Conservation (phyloP, 2,329 filamentous ascomycete genomes). For the Penicillium brasilianum region DNA sequence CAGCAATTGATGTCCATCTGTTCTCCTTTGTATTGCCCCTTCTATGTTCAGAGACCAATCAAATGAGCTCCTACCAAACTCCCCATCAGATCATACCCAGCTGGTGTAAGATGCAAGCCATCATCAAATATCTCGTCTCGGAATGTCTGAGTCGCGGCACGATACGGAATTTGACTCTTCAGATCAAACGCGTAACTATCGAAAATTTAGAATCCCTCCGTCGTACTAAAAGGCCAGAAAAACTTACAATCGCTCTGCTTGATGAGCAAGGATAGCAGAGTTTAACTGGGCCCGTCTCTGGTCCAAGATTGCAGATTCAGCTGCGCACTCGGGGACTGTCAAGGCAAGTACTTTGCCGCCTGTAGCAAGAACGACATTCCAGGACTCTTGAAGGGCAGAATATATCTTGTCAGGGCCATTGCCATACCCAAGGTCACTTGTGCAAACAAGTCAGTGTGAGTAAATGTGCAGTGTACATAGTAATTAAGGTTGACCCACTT, state of each 20-base stretch:
- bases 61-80: conserved; percentile 54
- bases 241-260: neutral
- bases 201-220: neutral
- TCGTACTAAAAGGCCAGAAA: neutral
- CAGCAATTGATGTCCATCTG: too few species aligned
- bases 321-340: conserved; percentile 63
- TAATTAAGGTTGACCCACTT: conserved; percentile 47
- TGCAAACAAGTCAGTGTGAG: neutral
- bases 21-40: neutral
- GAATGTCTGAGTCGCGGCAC: conserved; percentile 54
- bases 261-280: conserved; percentile 48
- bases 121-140: conserved; percentile 64
- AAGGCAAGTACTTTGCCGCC: conserved; percentile 65
- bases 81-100: conserved; percentile 68
- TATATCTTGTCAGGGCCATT: conserved; percentile 52
- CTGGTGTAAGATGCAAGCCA: conserved; percentile 61
- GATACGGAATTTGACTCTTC: conserved; percentile 59
- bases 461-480: neutral
- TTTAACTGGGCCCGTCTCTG: conserved; percentile 57
- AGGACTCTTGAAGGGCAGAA: conserved; percentile 56
- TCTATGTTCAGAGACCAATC: neutral
- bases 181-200: conserved; percentile 54
- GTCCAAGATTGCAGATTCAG: conserved; percentile 36
- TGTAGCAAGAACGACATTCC: conserved; percentile 56
- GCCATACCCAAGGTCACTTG: conserved; percentile 56